phyloP scores from a whole-genome alignment of 306 rosid genomes.

The Sechiopsis laciniata region DNA sequence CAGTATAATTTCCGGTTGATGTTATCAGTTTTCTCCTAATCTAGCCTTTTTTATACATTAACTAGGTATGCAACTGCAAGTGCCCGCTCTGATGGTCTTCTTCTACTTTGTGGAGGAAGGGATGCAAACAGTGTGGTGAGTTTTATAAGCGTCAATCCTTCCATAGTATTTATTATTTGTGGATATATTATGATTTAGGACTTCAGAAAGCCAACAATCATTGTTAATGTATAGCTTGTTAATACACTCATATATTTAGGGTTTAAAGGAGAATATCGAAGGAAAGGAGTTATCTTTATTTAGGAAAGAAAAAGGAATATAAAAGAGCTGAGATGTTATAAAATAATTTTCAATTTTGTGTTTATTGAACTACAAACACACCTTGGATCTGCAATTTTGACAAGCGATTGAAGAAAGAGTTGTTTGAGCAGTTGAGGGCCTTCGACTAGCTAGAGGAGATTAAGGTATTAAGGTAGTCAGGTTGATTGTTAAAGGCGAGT shows the following conservation, averaged over 20 bases:
- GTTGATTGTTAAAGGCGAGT: too few species aligned
- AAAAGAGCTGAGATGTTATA: background rate
- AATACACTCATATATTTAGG: background rate
- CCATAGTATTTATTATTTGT: slow-evolving; percentile 7
- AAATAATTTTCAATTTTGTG: background rate
- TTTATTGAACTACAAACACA: background rate
- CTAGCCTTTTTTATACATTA: slow-evolving; percentile 23
- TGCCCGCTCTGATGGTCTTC: slow-evolving; percentile 99
- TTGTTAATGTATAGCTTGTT: background rate
- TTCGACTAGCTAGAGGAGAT: too few species aligned
- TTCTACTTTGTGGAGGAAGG: slow-evolving; percentile 97
- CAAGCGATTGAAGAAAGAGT: too few species aligned
- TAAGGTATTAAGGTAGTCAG: too few species aligned
- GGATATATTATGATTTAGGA: background rate
- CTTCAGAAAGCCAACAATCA: background rate
- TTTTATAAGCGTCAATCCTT: slow-evolving; percentile 12
- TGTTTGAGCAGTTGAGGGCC: too few species aligned
- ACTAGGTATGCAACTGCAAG: slow-evolving; percentile 99
- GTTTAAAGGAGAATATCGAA: background rate
- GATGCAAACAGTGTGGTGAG: slow-evolving; percentile 98
- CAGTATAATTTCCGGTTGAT: background rate
- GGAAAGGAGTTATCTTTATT: background rate
- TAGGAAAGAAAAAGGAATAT: background rate
- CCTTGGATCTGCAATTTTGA: too few species aligned
- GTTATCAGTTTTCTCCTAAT: background rate